Conservation (phyloP, 2,329 filamentous ascomycete species). For the Fusarium poae region DNA sequence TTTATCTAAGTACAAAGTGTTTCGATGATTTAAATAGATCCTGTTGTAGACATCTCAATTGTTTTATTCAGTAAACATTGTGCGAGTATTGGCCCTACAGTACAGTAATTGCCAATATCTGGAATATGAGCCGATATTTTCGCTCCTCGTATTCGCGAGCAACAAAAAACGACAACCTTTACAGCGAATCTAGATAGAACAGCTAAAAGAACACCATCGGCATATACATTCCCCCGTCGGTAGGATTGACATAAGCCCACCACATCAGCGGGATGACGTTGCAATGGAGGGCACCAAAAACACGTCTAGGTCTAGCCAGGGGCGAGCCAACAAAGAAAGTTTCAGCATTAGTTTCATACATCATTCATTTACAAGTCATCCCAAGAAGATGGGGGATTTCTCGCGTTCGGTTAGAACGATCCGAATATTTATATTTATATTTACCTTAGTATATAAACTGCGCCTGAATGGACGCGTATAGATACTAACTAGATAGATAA, state of each 20-base stretch:
- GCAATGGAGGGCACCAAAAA: slow-evolving; percentile 3
- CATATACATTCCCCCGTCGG: slow-evolving; percentile 16
- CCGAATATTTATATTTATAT: not conserved
- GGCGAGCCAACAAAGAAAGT: slow-evolving; percentile 20
- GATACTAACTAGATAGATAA: slow-evolving; percentile 1
- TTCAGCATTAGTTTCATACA: slow-evolving; percentile 29
- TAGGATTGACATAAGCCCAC: slow-evolving; percentile 10
- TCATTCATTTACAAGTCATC: slow-evolving; percentile 11
- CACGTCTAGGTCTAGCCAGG: slow-evolving; percentile 3
- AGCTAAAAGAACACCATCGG: slow-evolving; percentile 4
- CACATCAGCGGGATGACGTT: slow-evolving; percentile 24
- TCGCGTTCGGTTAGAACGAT: not conserved
- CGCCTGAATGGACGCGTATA: slow-evolving; percentile 4
- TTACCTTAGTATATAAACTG: not conserved
- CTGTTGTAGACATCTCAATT: not conserved
- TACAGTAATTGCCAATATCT: not conserved
- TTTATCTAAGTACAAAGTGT: not conserved
- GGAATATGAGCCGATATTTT: not conserved
- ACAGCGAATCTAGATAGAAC: not conserved
- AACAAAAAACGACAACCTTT: slow-evolving; percentile 3
- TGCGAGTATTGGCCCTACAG: not conserved
- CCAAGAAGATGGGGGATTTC: not conserved
- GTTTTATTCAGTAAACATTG: not conserved
- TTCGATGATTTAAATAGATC: not conserved
- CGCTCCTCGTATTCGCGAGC: slow-evolving; percentile 29